Conservation (phyloP, 163 green algal genomes). For the Scenedesmus sp. region DNA sequence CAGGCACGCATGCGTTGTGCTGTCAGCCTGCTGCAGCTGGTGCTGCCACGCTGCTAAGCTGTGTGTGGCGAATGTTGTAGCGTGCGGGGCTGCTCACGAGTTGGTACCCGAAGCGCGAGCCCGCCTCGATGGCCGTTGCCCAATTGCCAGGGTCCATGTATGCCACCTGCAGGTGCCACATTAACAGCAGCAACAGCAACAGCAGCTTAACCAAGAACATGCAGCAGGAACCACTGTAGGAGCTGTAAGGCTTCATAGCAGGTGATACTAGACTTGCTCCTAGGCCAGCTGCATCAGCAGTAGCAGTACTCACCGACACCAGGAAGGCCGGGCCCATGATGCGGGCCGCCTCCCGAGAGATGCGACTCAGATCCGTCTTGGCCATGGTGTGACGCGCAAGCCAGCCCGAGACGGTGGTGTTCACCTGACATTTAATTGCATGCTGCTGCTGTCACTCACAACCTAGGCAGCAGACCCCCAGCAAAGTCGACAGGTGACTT, state of each 20-base stretch:
- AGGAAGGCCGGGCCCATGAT: constrained; percentile 76
- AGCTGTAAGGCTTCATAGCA: neutral
- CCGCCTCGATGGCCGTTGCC: constrained; percentile 80
- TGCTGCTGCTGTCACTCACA: neutral
- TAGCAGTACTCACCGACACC: constrained; percentile 61
- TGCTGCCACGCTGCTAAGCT: neutral
- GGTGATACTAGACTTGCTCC: neutral
- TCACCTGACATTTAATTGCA: neutral
- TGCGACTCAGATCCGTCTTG: neutral
- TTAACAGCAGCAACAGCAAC: constrained; percentile 1
- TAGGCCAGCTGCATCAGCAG: neutral
- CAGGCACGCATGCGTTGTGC: neutral
- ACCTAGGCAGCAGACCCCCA: neutral
- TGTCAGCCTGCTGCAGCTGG: neutral
- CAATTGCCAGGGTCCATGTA: constrained; percentile 88
- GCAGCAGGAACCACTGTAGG: neutral
- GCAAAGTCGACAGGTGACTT: too few species aligned
- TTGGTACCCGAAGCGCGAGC: constrained; percentile 67
- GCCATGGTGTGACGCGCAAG: neutral
- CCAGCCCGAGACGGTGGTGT: neutral
- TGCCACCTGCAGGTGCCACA: constrained; percentile 61
- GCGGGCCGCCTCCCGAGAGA: neutral
- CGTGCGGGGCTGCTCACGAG: constrained; percentile 65
- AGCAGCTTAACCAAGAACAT: neutral
- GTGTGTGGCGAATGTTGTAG: too few species aligned